Base-by-base conservation (phyloP, 768 basidiomycete species). In the Russula sp. region DNA sequence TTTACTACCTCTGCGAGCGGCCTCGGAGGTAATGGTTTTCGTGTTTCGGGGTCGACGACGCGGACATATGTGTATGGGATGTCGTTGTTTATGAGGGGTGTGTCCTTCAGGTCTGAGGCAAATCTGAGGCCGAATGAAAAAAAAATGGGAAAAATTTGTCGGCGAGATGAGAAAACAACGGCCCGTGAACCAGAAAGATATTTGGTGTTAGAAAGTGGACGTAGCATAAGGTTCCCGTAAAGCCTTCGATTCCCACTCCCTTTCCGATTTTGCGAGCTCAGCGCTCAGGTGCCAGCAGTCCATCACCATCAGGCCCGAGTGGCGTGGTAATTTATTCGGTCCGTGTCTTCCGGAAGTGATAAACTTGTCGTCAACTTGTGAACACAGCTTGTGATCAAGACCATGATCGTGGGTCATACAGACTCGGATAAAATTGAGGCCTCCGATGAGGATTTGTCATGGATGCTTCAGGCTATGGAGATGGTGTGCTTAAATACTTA, bases 391-490 rank as follows among this genome's bases (percentile, higher is more conserved):
- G n/a, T n/a, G n/a, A n/a, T n/a, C n/a, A n/a, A n/a, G 54, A 40
- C 54, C 24, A 64, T 64, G 59, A 48, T 42, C 38, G 26, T 20
- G 11, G 53, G 13, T 42, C 53, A 24, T 16, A 16, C 53, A 28
- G 44, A 36, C 34, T 36, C 34, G 34, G 36, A 38, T 26, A 14
- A 18, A 16, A 32, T 30, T 20, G 59, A 51, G 36, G 30, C 36
- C 26, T 36, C 62, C 24, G 57, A 58, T 8, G 65, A 72, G 44
- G 82, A 84, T 70, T 73, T 78, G n/a, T 68, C 71, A 38, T 94
- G 89, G 88, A 97, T 97, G 93, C 76, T 79, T 56, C 82, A 87
- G 69, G 94, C 94, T 2, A 83, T 96, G 79, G 73, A 73, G 5
- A 94, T 95, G 93, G 94, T 88, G 68, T 71, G 78, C 64, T 65